Percentiles rank a stretch among this genome's conserved stretches.
phyloP scores from a whole-genome alignment of 2,329 filamentous ascomycete genomes.

The Fusarium torulosum region DNA sequence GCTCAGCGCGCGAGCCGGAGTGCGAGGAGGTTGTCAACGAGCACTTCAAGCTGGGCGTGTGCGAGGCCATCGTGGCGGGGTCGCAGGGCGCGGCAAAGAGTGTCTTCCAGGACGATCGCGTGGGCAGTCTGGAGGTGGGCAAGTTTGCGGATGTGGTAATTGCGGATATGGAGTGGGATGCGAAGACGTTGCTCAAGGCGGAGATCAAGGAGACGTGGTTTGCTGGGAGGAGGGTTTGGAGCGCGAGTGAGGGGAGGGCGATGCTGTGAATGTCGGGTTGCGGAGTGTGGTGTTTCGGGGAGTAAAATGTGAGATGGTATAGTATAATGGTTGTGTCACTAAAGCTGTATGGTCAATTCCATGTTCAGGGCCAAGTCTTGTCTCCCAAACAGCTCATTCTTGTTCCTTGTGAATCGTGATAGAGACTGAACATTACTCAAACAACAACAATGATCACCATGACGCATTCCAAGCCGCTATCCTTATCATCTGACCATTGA shows the following conservation, averaged over 20 bases:
- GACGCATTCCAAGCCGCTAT: slow-evolving; percentile 10
- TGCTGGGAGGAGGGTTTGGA: slow-evolving; percentile 58
- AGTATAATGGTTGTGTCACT: neutral
- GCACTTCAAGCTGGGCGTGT: slow-evolving; percentile 64
- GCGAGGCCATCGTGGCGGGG: slow-evolving; percentile 64
- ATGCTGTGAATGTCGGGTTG: neutral
- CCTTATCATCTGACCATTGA: neutral
- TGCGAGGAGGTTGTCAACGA: slow-evolving; percentile 60
- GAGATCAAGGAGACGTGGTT: slow-evolving; percentile 67
- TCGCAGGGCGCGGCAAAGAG: slow-evolving; percentile 66
- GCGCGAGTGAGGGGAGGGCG: neutral
- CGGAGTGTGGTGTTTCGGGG: slow-evolving; percentile 23
- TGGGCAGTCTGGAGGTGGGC: slow-evolving; percentile 64
- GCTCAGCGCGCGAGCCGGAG: slow-evolving; percentile 62
- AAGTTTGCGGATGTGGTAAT: slow-evolving; percentile 67
- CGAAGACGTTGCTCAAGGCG: slow-evolving; percentile 60
- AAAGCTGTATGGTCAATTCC: neutral
- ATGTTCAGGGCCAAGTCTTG: neutral
- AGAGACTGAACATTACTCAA: neutral
- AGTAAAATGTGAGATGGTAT: slow-evolving; percentile 20
- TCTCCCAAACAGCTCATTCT: neutral
- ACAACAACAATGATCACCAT: neutral
- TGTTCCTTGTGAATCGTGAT: no score
- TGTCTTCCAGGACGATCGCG: slow-evolving; percentile 62
- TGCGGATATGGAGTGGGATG: slow-evolving; percentile 62